phyloP scores from a whole-genome alignment of 352 stramenopile species.

The Blastocystis sp. region DNA sequence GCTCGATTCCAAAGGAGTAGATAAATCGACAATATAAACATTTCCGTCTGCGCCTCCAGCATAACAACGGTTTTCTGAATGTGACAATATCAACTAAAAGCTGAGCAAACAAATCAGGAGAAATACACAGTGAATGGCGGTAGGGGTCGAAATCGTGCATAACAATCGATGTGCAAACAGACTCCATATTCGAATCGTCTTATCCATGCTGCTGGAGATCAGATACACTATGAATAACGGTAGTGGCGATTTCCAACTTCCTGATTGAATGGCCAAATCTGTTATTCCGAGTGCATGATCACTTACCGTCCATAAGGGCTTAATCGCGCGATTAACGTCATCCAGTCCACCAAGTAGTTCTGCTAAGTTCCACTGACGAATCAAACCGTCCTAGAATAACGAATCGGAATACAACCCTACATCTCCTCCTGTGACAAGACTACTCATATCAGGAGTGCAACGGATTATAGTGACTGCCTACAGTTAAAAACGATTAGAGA shows the following conservation, averaged over 20 bases:
- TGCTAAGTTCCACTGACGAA: constrained; percentile 43
- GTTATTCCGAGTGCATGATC: constrained; percentile 13
- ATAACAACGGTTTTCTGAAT: constrained; percentile 16
- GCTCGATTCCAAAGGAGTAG: neutral
- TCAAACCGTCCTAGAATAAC: constrained; percentile 8
- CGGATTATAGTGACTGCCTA: constrained; percentile 43
- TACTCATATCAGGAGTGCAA: constrained; percentile 47
- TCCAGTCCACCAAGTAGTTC: constrained; percentile 31
- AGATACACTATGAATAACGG: constrained; percentile 16
- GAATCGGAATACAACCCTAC: neutral
- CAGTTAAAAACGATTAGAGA: neutral
- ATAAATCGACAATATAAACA: constrained; percentile 20
- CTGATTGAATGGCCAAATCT: neutral
- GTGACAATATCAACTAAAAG: neutral
- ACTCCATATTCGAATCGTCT: constrained; percentile 37
- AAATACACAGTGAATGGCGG: neutral
- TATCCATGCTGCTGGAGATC: constrained; percentile 5
- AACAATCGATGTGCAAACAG: constrained; percentile 12
- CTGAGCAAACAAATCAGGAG: neutral
- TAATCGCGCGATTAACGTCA: neutral
- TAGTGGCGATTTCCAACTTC: neutral
- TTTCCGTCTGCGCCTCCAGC: neutral
- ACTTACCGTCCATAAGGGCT: constrained; percentile 24
- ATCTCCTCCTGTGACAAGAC: constrained; percentile 11
- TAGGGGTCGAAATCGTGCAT: neutral